A percentile compares a stretch with the other conserved stretches of the same genome.
phyloP scores from a whole-genome alignment of 768 basidiomycete species.

The button mushroom (Agaricus bisporus) region DNA sequence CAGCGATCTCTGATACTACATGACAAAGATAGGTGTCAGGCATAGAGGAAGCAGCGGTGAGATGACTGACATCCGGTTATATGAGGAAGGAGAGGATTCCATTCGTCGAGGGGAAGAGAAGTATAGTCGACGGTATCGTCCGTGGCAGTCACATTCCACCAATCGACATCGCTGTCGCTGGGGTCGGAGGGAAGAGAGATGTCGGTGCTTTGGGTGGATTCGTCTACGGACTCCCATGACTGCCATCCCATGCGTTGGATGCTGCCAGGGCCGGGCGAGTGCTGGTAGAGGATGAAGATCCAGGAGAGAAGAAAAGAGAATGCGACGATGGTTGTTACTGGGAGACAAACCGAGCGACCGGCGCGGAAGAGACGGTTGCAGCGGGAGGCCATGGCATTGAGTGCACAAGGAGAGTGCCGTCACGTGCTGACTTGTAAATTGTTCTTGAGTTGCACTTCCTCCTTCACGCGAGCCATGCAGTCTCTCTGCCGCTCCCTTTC shows the following conservation, averaged over 20 bases:
- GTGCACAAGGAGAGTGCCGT: slow-evolving; percentile 12
- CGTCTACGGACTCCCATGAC: slow-evolving; percentile 64
- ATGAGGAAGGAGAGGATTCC: slow-evolving; percentile 72
- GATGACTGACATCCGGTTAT: slow-evolving; percentile 63
- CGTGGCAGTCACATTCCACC: slow-evolving; percentile 58
- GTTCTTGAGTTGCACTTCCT: not conserved
- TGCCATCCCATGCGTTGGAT: slow-evolving; percentile 83
- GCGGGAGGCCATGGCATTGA: slow-evolving; percentile 29
- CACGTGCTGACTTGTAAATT: slow-evolving; percentile 1
- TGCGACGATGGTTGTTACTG: slow-evolving; percentile 52
- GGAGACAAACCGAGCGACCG: slow-evolving; percentile 48
- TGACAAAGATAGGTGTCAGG: not conserved
- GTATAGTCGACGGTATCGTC: slow-evolving; percentile 45
- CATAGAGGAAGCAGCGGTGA: not conserved
- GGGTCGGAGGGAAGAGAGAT: slow-evolving; percentile 9
- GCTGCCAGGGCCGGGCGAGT: slow-evolving; percentile 63
- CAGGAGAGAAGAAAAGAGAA: slow-evolving; percentile 73
- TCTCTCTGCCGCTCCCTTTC: slow-evolving; percentile 24
- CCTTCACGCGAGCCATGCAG: slow-evolving; percentile 24
- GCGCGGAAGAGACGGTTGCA: slow-evolving; percentile 43
- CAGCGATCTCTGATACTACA: slow-evolving; percentile 75
- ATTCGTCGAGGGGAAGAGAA: slow-evolving; percentile 73
- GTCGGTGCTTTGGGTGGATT: slow-evolving; percentile 4
- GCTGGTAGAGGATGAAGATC: slow-evolving; percentile 78
- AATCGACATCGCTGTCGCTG: slow-evolving; percentile 40